Evolutionary conservation across 352 stramenopile genomes (phyloP).

Genomic region (Globisporangium emineosum): DNA sequence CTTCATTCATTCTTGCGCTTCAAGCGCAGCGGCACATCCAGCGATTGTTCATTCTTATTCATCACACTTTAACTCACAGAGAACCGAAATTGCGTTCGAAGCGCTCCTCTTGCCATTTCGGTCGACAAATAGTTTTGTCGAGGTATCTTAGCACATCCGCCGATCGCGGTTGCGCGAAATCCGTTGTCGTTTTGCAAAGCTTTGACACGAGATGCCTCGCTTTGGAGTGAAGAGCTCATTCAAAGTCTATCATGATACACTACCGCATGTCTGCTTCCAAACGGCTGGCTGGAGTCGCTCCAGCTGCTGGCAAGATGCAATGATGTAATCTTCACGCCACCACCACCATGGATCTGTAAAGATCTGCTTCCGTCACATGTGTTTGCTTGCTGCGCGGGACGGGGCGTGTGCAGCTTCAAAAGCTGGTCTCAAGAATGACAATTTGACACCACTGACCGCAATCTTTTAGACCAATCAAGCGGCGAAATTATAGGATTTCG

Average conservation of each 20-base stretch:
- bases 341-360: neutral
- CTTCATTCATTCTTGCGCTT: too few species aligned
- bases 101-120: neutral
- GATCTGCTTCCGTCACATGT: neutral
- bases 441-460: neutral
- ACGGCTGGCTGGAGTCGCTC: neutral
- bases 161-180: neutral
- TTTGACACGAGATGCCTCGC: neutral
- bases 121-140: too few species aligned
- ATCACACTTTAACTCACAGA: too few species aligned
- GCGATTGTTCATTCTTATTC: too few species aligned
- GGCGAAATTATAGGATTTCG: neutral
- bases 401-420: neutral
- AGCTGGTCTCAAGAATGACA: neutral
- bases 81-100: constrained; percentile 3
- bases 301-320: neutral
- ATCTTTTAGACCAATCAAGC: constrained; percentile 3
- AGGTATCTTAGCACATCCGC: too few species aligned
- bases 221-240: neutral
- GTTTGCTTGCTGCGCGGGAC: neutral
- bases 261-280: neutral
- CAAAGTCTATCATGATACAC: neutral
- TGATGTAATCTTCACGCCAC: neutral
- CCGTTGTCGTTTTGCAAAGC: neutral
- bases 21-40: too few species aligned